Percentiles rank a stretch among this genome's conserved stretches.
phyloP scores from a whole-genome alignment of 192 early-diverging fungal genomes.

The Umbelopsis isabellina region DNA sequence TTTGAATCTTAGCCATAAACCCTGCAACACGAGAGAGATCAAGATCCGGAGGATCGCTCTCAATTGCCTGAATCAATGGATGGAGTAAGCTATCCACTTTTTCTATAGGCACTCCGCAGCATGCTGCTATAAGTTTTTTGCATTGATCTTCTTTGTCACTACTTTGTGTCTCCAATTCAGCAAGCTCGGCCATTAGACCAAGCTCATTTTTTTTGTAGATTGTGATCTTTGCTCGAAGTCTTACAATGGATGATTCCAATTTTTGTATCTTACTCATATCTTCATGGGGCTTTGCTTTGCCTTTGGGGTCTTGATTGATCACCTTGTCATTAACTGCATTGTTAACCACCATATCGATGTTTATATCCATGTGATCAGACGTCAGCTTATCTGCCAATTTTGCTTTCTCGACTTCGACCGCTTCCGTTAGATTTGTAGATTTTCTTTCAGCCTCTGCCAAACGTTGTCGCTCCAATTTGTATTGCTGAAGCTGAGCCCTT shows the following conservation, averaged over 20 bases:
- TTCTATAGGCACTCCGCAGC: conserved; percentile 79
- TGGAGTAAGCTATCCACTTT: conserved; percentile 80
- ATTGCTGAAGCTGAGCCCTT: conserved; percentile 55
- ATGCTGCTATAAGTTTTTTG: conserved; percentile 84
- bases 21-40: conserved; percentile 52
- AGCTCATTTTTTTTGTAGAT: conserved; percentile 50
- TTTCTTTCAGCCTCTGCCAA: conserved; percentile 59
- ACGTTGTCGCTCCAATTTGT: conserved; percentile 47
- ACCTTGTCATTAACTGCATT: background rate
- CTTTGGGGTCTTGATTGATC: background rate
- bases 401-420: conserved; percentile 37
- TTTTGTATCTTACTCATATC: background rate
- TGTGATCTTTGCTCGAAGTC: conserved; percentile 40
- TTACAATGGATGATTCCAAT: conserved; percentile 34
- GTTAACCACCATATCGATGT: conserved; percentile 24
- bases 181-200: conserved; percentile 60
- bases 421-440: conserved; percentile 61
- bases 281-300: background rate
- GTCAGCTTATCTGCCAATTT: conserved; percentile 8
- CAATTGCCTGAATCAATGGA: conserved; percentile 81
- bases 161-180: conserved; percentile 53
- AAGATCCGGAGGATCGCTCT: conserved; percentile 65
- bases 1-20: conserved; percentile 49
- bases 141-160: conserved; percentile 76
- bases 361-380: conserved; percentile 8